These are phyloP conservation scores for Pseudogymnoascus verrucosus DNA, from an alignment of 2,329 filamentous ascomycete genomes.

Conservation along the genomic window DNA sequence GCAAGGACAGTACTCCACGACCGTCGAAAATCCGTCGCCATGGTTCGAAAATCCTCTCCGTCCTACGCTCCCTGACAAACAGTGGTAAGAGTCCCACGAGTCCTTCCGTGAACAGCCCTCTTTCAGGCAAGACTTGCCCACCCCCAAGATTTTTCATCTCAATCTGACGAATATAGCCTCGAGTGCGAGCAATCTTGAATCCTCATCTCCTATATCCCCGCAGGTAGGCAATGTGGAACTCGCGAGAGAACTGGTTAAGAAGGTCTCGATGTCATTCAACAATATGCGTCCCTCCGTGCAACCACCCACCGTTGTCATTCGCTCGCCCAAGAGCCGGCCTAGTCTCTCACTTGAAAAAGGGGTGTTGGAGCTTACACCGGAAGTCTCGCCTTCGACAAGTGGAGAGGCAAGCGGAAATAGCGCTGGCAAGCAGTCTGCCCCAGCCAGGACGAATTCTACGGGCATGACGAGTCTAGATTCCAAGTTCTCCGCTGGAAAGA, in stretches of 20 bases:
- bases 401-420: conserved; percentile 21
- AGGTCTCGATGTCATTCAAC: conserved; percentile 35
- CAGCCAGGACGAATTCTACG: conserved; percentile 23
- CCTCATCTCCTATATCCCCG: neutral
- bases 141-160: neutral
- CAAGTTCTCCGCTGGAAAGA: conserved; percentile 28
- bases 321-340: conserved; percentile 32
- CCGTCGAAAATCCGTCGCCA: conserved; percentile 34
- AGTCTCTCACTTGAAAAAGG: conserved; percentile 30
- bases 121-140: neutral
- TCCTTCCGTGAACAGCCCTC: neutral
- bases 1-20: conserved; percentile 21
- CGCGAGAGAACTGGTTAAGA: conserved; percentile 17
- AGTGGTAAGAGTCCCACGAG: conserved; percentile 23
- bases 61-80: conserved; percentile 35
- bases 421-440: conserved; percentile 21
- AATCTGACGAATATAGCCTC: neutral
- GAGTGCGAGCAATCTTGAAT: neutral
- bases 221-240: conserved; percentile 3
- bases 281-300: conserved; percentile 25
- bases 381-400: conserved; percentile 23
- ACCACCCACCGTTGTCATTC: conserved; percentile 37
- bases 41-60: conserved; percentile 36
- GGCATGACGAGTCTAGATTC: conserved; percentile 33
- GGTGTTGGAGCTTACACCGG: conserved; percentile 17